Percentiles rank a stretch among this genome's conserved stretches.
These are phyloP conservation scores for Solanum ossicruentum DNA, from an alignment of 257 asterid species.

Conservation along the genomic window DNA sequence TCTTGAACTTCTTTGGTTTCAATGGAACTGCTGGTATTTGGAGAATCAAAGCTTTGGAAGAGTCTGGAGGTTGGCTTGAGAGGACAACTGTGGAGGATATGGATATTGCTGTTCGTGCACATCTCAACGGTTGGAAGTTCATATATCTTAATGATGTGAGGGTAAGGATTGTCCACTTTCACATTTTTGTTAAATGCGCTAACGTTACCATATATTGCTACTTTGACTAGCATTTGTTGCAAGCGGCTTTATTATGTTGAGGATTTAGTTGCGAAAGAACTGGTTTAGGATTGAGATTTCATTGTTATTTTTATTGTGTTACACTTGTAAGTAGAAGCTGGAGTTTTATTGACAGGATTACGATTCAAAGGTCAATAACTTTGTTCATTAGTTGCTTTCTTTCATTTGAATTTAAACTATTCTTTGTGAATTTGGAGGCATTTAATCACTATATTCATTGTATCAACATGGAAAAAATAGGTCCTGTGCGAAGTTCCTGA, in stretches of 20 bases:
- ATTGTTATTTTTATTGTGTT: background rate
- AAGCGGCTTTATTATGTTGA: background rate
- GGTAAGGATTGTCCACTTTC: conserved; percentile 15
- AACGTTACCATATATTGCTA: background rate
- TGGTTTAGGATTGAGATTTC: background rate
- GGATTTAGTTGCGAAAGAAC: background rate
- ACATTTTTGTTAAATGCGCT: background rate
- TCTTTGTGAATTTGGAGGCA: background rate
- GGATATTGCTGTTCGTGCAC: conserved; percentile 68
- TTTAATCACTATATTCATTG: background rate
- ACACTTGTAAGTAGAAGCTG: background rate
- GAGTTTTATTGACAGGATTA: background rate
- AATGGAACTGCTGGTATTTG: conserved; percentile 73
- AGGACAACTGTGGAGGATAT: conserved; percentile 61
- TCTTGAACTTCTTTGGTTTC: conserved; percentile 67
- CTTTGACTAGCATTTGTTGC: background rate
- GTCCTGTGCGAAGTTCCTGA: conserved; percentile 66
- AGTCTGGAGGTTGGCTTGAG: conserved; percentile 76
- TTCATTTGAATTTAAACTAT: background rate
- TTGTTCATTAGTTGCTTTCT: background rate
- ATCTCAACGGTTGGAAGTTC: conserved; percentile 67
- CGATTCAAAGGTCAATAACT: background rate
- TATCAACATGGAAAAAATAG: conserved; percentile 10
- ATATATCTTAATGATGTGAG: conserved; percentile 50
- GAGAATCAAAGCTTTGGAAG: conserved; percentile 65